A percentile compares a stretch with the other conserved stretches of the same genome.
Evolutionary conservation across 805 yeast species (phyloP).

Genomic region (Saccharomycopsis capsularis): DNA sequence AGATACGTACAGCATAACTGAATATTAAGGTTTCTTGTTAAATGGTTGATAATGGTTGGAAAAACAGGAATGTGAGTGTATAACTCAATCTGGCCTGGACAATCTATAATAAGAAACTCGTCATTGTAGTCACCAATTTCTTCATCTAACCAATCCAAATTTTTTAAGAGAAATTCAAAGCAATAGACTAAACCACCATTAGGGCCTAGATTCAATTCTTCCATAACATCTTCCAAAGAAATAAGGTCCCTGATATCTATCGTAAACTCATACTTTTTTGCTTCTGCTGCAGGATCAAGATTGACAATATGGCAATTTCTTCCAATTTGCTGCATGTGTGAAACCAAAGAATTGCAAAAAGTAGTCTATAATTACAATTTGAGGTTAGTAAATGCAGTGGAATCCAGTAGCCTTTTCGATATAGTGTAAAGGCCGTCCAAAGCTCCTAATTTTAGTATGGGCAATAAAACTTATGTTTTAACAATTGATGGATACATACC

Average conservation of each 20-base stretch:
- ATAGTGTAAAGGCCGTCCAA: no score
- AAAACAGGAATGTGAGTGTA: constrained; percentile 92
- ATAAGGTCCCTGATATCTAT: constrained; percentile 74
- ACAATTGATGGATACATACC: no score
- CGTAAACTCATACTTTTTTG: constrained; percentile 60
- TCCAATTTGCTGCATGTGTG: constrained; percentile 85
- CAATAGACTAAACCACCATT: constrained; percentile 88
- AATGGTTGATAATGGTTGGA: constrained; percentile 82
- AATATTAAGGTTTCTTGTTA: constrained; percentile 73
- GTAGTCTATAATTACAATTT: constrained; percentile 52
- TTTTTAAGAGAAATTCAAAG: constrained; percentile 82
- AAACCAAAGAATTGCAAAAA: constrained; percentile 79
- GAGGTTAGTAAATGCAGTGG: constrained; percentile 7
- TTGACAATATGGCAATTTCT: constrained; percentile 93
- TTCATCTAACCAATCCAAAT: constrained; percentile 95
- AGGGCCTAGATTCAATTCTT: constrained; percentile 66
- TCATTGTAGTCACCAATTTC: constrained; percentile 95
- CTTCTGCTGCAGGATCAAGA: constrained; percentile 88
- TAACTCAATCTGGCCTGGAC: constrained; percentile 95
- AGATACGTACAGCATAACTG: constrained; percentile 88
- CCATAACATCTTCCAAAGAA: constrained; percentile 73
- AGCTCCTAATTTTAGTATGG: neutral
- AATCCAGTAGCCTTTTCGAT: no score
- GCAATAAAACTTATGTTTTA: neutral
- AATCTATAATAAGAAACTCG: constrained; percentile 88